Evolutionary conservation across 108 stramenopile species (phyloP), one percentile per base, ranked within the genome.

Genomic region (Schizochytrium sp.): DNA sequence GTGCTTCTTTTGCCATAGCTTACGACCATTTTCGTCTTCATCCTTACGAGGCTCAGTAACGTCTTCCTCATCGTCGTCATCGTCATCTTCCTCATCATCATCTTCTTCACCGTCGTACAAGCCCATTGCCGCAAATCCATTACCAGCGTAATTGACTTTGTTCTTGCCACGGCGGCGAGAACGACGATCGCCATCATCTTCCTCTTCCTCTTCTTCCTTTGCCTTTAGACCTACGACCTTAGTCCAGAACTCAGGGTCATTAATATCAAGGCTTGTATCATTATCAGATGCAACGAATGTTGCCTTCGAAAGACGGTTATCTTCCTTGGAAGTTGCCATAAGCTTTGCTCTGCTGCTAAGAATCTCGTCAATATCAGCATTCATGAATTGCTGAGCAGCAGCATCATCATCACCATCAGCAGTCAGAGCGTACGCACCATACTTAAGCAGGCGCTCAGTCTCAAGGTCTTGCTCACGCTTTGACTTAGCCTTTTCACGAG

Each of bases 181-280:
- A 8, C 83, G 45, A 49, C 72, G 44, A 4, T 72, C 44, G 41
- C 72, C 72, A 58, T 40, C 41, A 4, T 38, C 41, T 10, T 28
- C 55, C 0, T 28, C 72, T 45, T 89, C 90, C 58, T 61, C 56
- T 41, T 88, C 46, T 72, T 46, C 89, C 15, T 89, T 90, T 56
- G 92, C 92, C 13, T 91, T 90, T 40, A 94, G 89, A 3, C 94
- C 94, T 38, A 94, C 87, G 0, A 91, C 93, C 61, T 94, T 94
- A 57, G 91, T 91, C 93, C 93, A 94, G 56, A 94, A 94, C 46
- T 94, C 93, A 2, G 93, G 93, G 56, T 94, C 94, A 88, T 94
- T 90, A 4, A 94, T 87, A 72, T 94, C 94, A n/a, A 94, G 93
- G 13, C 92, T 91, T 28, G 92, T 91, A 2, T 90, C 92, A 46